Conservation (phyloP, 805 yeast genomes). For the Suhomyces tanzawaensis region DNA sequence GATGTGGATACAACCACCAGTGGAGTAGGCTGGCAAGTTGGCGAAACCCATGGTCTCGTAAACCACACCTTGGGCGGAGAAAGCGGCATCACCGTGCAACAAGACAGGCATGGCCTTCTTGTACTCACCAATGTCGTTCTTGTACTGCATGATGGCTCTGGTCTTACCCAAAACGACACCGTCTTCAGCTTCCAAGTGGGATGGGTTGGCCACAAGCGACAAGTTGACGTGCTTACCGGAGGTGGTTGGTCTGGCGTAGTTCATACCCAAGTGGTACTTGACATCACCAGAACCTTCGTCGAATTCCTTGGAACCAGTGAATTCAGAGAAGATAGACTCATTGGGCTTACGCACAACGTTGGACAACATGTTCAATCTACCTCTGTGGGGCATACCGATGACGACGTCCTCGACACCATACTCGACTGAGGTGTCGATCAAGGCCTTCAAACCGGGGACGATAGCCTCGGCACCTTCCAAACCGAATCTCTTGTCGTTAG, state of each 20-base stretch:
- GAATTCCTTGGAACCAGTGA: conserved; percentile 82
- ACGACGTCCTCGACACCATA: conserved; percentile 93
- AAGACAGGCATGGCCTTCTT: conserved; percentile 88
- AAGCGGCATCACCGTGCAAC: conserved; percentile 99
- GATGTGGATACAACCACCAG: conserved; percentile 97
- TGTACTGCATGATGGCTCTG: conserved; percentile 90
- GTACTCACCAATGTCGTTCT: conserved; percentile 78
- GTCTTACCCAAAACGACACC: conserved; percentile 98
- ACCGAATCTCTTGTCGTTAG: conserved; percentile 98
- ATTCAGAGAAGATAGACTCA: conserved; percentile 95
- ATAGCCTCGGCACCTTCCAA: conserved; percentile 97
- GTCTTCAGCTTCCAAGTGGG: conserved; percentile 98
- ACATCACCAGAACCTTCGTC: conserved; percentile 99
- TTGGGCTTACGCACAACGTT: conserved; percentile 98
- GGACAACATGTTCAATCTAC: conserved; percentile 95
- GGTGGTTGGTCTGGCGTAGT: conserved; percentile 97
- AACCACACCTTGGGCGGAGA: conserved; percentile 98
- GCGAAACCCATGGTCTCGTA: conserved; percentile 97
- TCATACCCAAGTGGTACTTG: conserved; percentile 98
- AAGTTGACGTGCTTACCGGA: conserved; percentile 95
- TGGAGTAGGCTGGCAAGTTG: conserved; percentile 88
- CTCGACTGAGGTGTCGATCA: conserved; percentile 91
- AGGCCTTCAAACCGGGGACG: conserved; percentile 94
- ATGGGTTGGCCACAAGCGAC: conserved; percentile 97
- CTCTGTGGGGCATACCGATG: conserved; percentile 99